Percentiles rank a stretch among this genome's conserved stretches.
phyloP scores from a whole-genome alignment of 805 yeast genomes.

The Metschnikowia reukaufii region DNA sequence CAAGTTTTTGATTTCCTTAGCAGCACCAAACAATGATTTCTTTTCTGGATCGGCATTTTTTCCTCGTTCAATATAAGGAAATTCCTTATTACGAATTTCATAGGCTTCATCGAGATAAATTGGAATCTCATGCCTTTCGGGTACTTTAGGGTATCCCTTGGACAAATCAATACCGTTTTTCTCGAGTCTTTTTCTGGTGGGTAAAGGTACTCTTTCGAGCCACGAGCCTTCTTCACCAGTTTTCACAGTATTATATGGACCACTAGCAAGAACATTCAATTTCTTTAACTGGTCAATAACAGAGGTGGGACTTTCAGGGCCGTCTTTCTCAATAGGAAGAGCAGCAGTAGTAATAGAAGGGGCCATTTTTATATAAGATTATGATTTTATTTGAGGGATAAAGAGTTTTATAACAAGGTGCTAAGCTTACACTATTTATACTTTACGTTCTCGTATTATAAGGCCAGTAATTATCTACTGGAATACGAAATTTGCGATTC shows the following conservation, averaged over 20 bases:
- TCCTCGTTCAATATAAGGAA: slow-evolving; percentile 25
- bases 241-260: slow-evolving; percentile 1
- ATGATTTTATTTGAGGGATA: background rate
- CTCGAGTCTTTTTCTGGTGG: slow-evolving; percentile 22
- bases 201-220: slow-evolving; percentile 18
- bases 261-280: slow-evolving; percentile 1
- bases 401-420: background rate
- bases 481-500: no score
- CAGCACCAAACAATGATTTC: slow-evolving; percentile 29
- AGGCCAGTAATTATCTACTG: no score
- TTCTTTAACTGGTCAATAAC: slow-evolving; percentile 5
- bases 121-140: slow-evolving; percentile 22
- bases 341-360: slow-evolving; percentile 3
- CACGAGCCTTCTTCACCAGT: slow-evolving; percentile 7
- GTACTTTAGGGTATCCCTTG: slow-evolving; percentile 25
- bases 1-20: slow-evolving; percentile 26
- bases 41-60: slow-evolving; percentile 28
- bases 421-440: no score
- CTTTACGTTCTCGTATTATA: no score
- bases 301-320: background rate
- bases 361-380: slow-evolving; percentile 2
- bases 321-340: no score
- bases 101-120: slow-evolving; percentile 25
- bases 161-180: slow-evolving; percentile 25
- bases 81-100: slow-evolving; percentile 20